These are phyloP conservation scores for Hylodesmum podocarpum DNA, from an alignment of 306 rosid genomes.

Conservation along the genomic window DNA sequence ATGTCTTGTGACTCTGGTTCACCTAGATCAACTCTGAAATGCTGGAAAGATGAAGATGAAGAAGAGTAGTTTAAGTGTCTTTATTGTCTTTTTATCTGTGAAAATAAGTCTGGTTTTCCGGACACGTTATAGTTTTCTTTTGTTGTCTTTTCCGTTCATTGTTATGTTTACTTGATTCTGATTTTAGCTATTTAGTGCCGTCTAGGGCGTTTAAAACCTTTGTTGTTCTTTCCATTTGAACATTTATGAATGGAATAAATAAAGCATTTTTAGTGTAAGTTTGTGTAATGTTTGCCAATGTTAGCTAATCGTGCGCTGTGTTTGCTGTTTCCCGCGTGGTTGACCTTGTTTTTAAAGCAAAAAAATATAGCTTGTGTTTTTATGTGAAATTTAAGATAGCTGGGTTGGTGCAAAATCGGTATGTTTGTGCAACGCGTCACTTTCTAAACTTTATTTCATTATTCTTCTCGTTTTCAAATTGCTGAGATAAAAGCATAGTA, in stretches of 20 bases:
- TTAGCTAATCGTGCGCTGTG: background rate
- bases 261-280: background rate
- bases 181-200: no score
- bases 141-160: background rate
- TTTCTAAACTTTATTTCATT: no score
- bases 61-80: slow-evolving; percentile 41
- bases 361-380: no score
- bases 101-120: slow-evolving; percentile 12
- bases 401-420: no score
- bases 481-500: no score
- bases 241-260: background rate
- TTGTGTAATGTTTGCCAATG: background rate
- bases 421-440: no score
- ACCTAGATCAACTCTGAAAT: slow-evolving; percentile 70
- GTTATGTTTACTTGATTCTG: background rate
- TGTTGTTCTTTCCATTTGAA: background rate
- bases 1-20: slow-evolving; percentile 45
- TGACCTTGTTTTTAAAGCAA: no score
- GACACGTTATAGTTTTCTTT: background rate
- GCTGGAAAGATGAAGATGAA: slow-evolving; percentile 70
- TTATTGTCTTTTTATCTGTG: background rate
- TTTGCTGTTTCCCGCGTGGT: no score
- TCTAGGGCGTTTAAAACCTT: no score
- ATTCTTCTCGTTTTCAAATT: no score
- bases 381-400: no score